Evolutionary conservation across 2,329 filamentous ascomycete genomes (phyloP), one percentile per base, ranked within the genome.

Genomic region (Blumeria graminis): DNA sequence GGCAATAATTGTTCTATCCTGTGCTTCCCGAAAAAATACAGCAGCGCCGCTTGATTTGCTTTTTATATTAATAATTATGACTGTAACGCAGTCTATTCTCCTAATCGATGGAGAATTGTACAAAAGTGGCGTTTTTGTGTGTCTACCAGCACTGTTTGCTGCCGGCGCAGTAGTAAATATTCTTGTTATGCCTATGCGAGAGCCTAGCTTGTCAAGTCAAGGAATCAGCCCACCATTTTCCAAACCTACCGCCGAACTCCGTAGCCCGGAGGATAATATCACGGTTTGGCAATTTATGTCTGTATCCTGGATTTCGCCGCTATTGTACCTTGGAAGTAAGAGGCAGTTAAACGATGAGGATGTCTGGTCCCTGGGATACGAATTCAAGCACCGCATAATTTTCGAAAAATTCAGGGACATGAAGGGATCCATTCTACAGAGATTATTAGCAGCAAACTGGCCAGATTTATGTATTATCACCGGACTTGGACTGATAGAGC

Each of bases 231-330:
- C 70, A 14, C 72, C 77, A 1, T 78, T 75, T 56, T 70, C 72
- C 16, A 60, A 68, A 4, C 78, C 84, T 0, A 80, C 74, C 0
- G 72, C 69, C 2, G 67, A 72, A 1, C 69, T 84, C n/a, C 81
- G 86, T 34, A 81, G 76, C 52, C 82, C 88, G 0, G 88, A 94
- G 66, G 88, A 94, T 62, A 80, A 84, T 60, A 67, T 94, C 28
- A 84, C 76, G 0, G 71, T 89, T 0, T 88, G 86, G 76, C 84
- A 89, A 61, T 94, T 86, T 69, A 84, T 90, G 77, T 82, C 78
- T 6, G 82, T 94, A 33, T 84, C 78, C 0, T 94, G 88, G 88
- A 82, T 94, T 69, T 71, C 72, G 0, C 82, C 87, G 0, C 69
- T 94, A 6, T 86, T 93, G 11, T 70, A 71, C 1, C 68, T 80